Evolutionary conservation across 2,329 filamentous ascomycete species (phyloP).

Genomic region (Colletotrichum lini): DNA sequence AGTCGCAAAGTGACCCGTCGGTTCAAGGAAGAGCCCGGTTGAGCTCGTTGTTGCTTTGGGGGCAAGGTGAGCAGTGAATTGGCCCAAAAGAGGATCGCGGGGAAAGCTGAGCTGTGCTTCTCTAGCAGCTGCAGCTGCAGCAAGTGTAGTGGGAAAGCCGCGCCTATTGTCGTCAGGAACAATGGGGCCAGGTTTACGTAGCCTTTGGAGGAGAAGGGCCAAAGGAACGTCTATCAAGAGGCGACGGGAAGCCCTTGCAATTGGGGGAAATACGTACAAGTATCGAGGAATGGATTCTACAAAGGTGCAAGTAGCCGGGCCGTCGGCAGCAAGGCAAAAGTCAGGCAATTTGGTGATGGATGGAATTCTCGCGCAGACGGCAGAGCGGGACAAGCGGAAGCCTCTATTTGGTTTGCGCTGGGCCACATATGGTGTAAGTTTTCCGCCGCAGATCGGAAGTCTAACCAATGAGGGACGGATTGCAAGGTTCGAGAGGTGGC

Average conservation of each 20-base stretch:
- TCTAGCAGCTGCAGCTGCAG: neutral
- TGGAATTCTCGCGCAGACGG: conserved; percentile 13
- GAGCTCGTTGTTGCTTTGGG: conserved; percentile 10
- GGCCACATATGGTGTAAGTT: conserved; percentile 36
- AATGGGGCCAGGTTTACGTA: conserved; percentile 31
- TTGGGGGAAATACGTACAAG: conserved; percentile 10
- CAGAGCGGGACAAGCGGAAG: conserved; percentile 28
- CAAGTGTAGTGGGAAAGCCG: conserved; percentile 25
- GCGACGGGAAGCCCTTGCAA: conserved; percentile 10
- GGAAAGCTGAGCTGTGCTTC: conserved; percentile 22
- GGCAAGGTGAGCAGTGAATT: conserved; percentile 29
- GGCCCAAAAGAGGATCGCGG: conserved; percentile 30
- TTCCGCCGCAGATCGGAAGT: conserved; percentile 26
- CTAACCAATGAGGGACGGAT: conserved; percentile 28
- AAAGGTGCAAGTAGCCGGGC: conserved; percentile 16
- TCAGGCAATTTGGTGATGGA: conserved; percentile 5
- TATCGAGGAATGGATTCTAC: conserved; percentile 25
- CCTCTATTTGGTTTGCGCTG: conserved; percentile 34
- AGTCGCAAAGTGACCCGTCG: conserved; percentile 40
- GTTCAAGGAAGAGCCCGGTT: conserved; percentile 37
- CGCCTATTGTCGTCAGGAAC: conserved; percentile 40
- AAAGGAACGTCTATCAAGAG: neutral
- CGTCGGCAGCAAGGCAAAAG: conserved; percentile 14
- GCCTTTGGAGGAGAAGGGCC: conserved; percentile 15
- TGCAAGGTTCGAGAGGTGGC: conserved; percentile 35